Evolutionary conservation across 352 stramenopile species (phyloP), one percentile per base, ranked within the genome.

Genomic region (Peronosclerospora sorghi): DNA sequence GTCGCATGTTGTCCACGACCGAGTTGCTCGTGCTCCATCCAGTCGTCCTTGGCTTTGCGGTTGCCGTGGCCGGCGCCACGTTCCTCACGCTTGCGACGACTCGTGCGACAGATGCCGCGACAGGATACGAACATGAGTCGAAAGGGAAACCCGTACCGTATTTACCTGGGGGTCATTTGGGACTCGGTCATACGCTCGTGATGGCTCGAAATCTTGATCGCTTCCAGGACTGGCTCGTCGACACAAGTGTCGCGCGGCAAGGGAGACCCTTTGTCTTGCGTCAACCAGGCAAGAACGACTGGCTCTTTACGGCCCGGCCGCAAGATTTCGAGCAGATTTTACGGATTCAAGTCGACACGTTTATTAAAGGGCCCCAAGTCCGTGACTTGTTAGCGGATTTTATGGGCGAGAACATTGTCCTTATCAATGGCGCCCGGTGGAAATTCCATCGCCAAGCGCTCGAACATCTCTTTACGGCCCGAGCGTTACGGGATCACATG

Each of bases 301-400:
- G 54, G 52, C 23, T 77, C 27, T 57, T 74, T 20, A 52, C 68
- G 5, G 50, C 65, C 4, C 51, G 61, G 9, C 64, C 67, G 0
- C 38, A 68, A 20, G 43, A 67, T 32, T 74, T 74, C 15, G 62
- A 82, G 24, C 64, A 82, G 32, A 62, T 82, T 27, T 32, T 73
- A n/a, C 58, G 58, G 35, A 54, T 56, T 8, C 69, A 82, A 23
- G 76, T 73, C 28, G 64, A 73, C 17, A 61, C 45, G 24, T 81
- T 81, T 27, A 56, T 59, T 30, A 81, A 78, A 40, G 69, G 69
- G 4, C 41, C 41, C 0, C 58, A 70, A 36, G 53, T 76, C 12
- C 41, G 38, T 2, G 54, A 76, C 8, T 26, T 63, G 8, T 34
- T 75, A 6, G 45, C 59, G 29, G 68, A 76, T 48, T 49, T 80